Evolutionary conservation across 768 basidiomycete species (phyloP), one percentile per base, ranked within the genome.

Genomic region (Cubamyces lactineus): DNA sequence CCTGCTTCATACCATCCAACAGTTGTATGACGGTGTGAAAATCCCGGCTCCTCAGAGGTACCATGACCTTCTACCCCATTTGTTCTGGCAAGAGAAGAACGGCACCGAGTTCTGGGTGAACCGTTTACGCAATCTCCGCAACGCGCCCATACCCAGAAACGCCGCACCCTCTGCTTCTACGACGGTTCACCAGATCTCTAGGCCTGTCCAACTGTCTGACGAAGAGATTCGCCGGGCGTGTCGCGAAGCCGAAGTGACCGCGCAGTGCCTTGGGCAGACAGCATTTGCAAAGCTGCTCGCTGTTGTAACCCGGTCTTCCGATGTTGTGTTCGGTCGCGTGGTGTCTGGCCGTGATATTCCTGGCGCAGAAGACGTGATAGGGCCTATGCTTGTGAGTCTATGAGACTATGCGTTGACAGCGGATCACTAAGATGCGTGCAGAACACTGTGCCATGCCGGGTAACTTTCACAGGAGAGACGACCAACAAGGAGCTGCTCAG

Each of bases 361-460:
- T 21, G 74, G 73, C 39, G 74, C 77, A 9, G 80, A 82, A 65
- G 69, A 75, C 11, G 78, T 81, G 2, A 74, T 82, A 53, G 81
- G 81, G 4, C 81, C 81, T 5, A 75, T 81, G 57, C 66, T 82
- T 59, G 81, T 82, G 53, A 65, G 79, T 69, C 34, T 34, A 28
- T n/a, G 39, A 15, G 49, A 13, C 52, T 42, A 39, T 34, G 13
- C 21, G 6, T 3, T 51, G 47, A 19, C 17, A 13, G n/a, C 11
- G 24, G 46, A 28, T 28, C 40, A 24, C 59, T 63, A 39, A 66
- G 39, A 3, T 40, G 49, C 21, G 26, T 3, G 5, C 24, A 82
- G 80, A 82, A 79, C 61, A 82, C 80, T 1, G 70, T 82, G 17
- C 81, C 80, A 6, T 81, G 75, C 53, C 77, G 80, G 9, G 67